phyloP scores from a whole-genome alignment of 1,284 basidiomycete genomes.

The Cerioporus squamosus region DNA sequence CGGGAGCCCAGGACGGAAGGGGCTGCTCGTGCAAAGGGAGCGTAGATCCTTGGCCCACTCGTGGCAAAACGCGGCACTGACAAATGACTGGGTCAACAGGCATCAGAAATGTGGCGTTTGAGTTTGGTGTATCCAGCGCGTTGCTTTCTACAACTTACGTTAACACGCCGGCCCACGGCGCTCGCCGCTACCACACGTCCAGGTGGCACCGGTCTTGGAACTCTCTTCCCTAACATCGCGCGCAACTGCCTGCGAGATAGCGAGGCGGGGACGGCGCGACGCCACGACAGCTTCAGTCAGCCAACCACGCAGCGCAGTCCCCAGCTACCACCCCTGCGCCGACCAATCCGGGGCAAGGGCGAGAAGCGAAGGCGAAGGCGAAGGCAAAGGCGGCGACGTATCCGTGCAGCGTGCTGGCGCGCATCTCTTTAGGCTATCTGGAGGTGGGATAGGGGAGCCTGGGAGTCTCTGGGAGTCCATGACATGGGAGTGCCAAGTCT shows the following conservation, averaged over 20 bases:
- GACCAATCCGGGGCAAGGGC: constrained; percentile 11
- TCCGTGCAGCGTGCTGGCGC: constrained; percentile 11
- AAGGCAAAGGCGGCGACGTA: neutral
- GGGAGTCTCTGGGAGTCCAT: neutral
- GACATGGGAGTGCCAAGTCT: constrained; percentile 16
- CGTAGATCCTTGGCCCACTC: constrained; percentile 20
- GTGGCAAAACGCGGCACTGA: constrained; percentile 14
- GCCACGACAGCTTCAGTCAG: constrained; percentile 7
- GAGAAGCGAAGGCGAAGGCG: constrained; percentile 9
- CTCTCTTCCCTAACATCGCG: constrained; percentile 4
- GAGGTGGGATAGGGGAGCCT: constrained; percentile 4
- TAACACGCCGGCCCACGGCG: constrained; percentile 13
- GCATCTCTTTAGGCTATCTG: constrained; percentile 28
- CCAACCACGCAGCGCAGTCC: neutral
- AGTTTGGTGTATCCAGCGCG: constrained; percentile 23
- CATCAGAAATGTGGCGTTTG: constrained; percentile 38
- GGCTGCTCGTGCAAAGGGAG: neutral
- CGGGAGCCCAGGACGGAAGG: neutral
- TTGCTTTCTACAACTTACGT: constrained; percentile 24
- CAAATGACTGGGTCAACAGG: constrained; percentile 24
- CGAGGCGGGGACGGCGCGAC: constrained; percentile 9
- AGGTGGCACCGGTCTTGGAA: constrained; percentile 20
- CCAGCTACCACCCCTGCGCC: constrained; percentile 11
- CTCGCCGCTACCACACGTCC: constrained; percentile 14
- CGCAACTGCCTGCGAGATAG: constrained; percentile 3